Evolutionary conservation across 257 asterid species (phyloP).

Genomic region (Solanum acaule): DNA sequence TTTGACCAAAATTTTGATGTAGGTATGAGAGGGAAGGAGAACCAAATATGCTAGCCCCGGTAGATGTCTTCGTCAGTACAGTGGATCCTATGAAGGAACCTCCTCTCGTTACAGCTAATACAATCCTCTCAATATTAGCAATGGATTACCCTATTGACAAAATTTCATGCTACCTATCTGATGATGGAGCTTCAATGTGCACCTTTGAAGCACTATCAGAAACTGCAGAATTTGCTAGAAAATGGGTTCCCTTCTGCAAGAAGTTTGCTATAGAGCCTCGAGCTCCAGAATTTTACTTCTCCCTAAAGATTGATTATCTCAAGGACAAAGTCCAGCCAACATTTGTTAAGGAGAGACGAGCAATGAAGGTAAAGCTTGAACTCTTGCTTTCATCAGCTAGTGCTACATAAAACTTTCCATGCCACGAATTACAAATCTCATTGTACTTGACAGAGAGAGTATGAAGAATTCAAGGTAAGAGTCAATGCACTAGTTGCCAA

Average conservation of each 20-base stretch:
- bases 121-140: conserved; percentile 83
- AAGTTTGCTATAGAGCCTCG: conserved; percentile 87
- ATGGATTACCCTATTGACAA: conserved; percentile 95
- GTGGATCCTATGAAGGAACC: conserved; percentile 97
- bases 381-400: neutral
- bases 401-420: neutral
- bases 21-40: conserved; percentile 95
- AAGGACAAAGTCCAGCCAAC: conserved; percentile 96
- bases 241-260: conserved; percentile 96
- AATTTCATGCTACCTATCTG: conserved; percentile 85
- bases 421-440: neutral
- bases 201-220: conserved; percentile 91
- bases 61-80: conserved; percentile 85
- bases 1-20: conserved; percentile 11
- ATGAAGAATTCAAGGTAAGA: conserved; percentile 89
- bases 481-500: conserved; percentile 90
- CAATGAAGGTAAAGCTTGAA: conserved; percentile 69
- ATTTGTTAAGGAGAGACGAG: conserved; percentile 92
- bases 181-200: conserved; percentile 97
- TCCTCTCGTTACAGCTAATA: conserved; percentile 86
- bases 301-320: conserved; percentile 78
- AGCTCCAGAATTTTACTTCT: conserved; percentile 94
- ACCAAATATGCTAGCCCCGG: conserved; percentile 79
- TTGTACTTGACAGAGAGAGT: conserved; percentile 66
- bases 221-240: conserved; percentile 87